Conservation (phyloP, 345 rosid genomes). For the Eucalyptus grandis region DNA sequence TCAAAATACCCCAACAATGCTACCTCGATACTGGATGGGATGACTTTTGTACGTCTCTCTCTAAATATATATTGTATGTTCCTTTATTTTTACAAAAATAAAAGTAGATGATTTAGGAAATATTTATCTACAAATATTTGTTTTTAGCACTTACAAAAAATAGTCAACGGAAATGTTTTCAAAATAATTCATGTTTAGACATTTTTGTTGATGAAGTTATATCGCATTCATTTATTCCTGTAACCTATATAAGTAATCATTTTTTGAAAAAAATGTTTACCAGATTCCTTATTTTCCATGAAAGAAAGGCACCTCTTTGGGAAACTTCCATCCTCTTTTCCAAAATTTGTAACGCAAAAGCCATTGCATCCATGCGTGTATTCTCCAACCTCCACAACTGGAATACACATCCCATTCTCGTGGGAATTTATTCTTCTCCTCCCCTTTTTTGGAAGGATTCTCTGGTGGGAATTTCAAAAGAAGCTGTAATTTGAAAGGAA, state of each 20-base stretch:
- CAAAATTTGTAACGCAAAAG: neutral
- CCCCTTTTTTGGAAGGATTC: neutral
- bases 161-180: rapidly evolving
- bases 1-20: neutral
- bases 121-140: neutral
- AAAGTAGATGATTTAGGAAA: neutral
- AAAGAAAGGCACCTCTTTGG: neutral
- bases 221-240: neutral
- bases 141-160: neutral
- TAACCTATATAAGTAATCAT: neutral
- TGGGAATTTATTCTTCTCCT: neutral
- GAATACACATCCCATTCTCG: neutral
- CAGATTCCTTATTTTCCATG: neutral
- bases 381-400: neutral
- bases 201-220: neutral
- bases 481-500: neutral
- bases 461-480: neutral
- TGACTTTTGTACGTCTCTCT: neutral
- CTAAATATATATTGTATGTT: neutral
- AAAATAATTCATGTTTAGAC: neutral
- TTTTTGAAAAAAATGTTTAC: neutral
- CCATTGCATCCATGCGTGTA: neutral
- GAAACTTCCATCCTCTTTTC: neutral
- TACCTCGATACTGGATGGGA: neutral
- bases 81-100: neutral